A percentile compares a stretch with the other conserved stretches of the same genome.
Conservation (phyloP, 129 eudicot species). For the Deinandra increscens region DNA sequence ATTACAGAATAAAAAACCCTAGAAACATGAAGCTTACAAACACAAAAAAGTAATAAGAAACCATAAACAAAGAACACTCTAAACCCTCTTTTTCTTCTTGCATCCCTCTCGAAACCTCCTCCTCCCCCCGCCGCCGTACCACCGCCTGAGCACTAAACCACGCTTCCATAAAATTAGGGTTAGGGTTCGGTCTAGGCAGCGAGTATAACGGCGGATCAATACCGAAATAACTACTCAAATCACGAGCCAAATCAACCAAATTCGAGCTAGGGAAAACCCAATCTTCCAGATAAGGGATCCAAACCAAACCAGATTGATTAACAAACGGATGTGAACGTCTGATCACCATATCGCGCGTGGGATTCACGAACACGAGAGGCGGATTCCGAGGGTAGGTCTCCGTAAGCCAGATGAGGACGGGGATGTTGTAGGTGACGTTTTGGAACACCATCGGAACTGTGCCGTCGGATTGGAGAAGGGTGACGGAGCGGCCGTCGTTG, state of each 20-base stretch:
- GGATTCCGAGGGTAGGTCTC: slow-evolving; percentile 75
- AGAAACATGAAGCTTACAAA: no score
- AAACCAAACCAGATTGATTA: slow-evolving; percentile 38
- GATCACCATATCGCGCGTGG: slow-evolving; percentile 81
- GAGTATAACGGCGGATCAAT: slow-evolving; percentile 82
- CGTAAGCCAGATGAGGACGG: slow-evolving; percentile 74
- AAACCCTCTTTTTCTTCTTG: no score
- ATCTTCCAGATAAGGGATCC: slow-evolving; percentile 39
- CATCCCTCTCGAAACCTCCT: no score
- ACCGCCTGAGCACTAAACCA: no score
- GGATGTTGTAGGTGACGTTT: slow-evolving; percentile 65
- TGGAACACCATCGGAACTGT: slow-evolving; percentile 75
- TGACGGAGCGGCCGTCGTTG: slow-evolving; percentile 79
- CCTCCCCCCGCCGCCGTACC: no score
- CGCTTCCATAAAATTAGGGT: slow-evolving; percentile 26
- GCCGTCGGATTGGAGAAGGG: slow-evolving; percentile 76
- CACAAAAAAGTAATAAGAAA: no score
- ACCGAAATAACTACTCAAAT: slow-evolving; percentile 37
- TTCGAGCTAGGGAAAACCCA: slow-evolving; percentile 38
- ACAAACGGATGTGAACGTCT: slow-evolving; percentile 38
- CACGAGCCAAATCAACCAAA: slow-evolving; percentile 28
- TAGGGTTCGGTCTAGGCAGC: slow-evolving; percentile 46
- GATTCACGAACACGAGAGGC: slow-evolving; percentile 71
- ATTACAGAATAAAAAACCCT: no score
- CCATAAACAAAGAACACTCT: no score